Conservation (phyloP, 129 eudicot species). For the Pulicaria dysenterica region DNA sequence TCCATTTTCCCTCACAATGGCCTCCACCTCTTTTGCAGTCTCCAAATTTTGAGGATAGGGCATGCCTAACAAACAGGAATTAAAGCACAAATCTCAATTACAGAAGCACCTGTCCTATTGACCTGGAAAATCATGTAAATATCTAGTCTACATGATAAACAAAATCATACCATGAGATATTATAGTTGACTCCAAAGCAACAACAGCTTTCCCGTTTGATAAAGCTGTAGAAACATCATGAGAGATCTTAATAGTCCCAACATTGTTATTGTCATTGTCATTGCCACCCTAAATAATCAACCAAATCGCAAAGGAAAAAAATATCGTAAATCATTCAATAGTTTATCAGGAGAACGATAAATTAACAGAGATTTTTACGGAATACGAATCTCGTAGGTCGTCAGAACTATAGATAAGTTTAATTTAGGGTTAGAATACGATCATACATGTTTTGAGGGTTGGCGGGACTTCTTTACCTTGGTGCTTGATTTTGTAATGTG, state of each 20-base stretch:
- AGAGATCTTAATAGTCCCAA: slow-evolving; percentile 56
- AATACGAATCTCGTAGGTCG: neutral
- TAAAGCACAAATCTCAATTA: neutral
- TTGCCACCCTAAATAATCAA: slow-evolving; percentile 45
- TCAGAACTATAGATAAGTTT: neutral
- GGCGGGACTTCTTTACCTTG: slow-evolving; percentile 34
- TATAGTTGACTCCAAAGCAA: slow-evolving; percentile 95
- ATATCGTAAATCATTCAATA: neutral
- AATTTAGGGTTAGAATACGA: slow-evolving; percentile 17
- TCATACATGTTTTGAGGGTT: neutral
- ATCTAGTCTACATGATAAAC: slow-evolving; percentile 1
- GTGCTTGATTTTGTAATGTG: slow-evolving; percentile 37
- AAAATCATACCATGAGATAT: slow-evolving; percentile 79
- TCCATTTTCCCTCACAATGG: slow-evolving; percentile 77
- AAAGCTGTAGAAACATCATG: slow-evolving; percentile 76
- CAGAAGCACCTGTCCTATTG: neutral
- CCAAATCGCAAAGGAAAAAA: neutral
- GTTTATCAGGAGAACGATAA: neutral
- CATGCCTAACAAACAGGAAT: slow-evolving; percentile 63
- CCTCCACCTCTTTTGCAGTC: slow-evolving; percentile 93
- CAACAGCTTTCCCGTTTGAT: slow-evolving; percentile 75
- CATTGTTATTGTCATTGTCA: slow-evolving; percentile 30
- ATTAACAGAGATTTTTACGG: neutral
- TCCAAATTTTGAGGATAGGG: slow-evolving; percentile 93
- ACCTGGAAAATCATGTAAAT: neutral